phyloP scores from a whole-genome alignment of 2,329 filamentous ascomycete genomes.

The Sarocladium kiliense region DNA sequence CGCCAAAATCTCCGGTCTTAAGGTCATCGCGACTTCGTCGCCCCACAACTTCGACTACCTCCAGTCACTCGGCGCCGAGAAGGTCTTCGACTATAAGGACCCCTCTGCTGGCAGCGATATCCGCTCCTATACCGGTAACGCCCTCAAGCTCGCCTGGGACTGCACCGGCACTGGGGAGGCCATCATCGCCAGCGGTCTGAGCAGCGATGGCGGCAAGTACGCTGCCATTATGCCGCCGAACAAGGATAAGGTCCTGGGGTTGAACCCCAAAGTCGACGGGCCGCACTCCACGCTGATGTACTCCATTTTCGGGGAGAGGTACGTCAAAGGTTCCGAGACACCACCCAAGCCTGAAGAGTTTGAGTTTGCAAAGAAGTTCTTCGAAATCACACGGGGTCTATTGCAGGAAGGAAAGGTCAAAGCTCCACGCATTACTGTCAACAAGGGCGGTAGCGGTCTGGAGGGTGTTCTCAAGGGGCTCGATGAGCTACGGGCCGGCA shows the following conservation, averaged over 20 bases:
- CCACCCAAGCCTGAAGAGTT: slow-evolving; percentile 20
- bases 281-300: neutral
- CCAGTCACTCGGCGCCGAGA: slow-evolving; percentile 36
- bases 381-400: slow-evolving; percentile 24
- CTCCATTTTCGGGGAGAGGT: slow-evolving; percentile 12
- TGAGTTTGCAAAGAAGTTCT: slow-evolving; percentile 24
- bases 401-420: slow-evolving; percentile 29
- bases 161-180: slow-evolving; percentile 15
- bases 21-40: slow-evolving; percentile 34
- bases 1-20: slow-evolving; percentile 34
- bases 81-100: slow-evolving; percentile 39
- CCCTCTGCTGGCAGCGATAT: slow-evolving; percentile 16
- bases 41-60: slow-evolving; percentile 30
- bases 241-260: neutral
- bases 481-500: slow-evolving; percentile 24
- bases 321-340: slow-evolving; percentile 13
- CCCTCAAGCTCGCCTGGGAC: slow-evolving; percentile 19
- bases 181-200: slow-evolving; percentile 22
- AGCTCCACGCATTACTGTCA: slow-evolving; percentile 22
- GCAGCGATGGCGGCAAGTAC: slow-evolving; percentile 20
- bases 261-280: neutral
- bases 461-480: slow-evolving; percentile 28
- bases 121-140: neutral
- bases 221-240: slow-evolving; percentile 22
- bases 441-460: slow-evolving; percentile 23